Percentiles rank a stretch among this genome's conserved stretches.
phyloP scores from a whole-genome alignment of 257 asterid genomes.

The Solanum tacnaense region DNA sequence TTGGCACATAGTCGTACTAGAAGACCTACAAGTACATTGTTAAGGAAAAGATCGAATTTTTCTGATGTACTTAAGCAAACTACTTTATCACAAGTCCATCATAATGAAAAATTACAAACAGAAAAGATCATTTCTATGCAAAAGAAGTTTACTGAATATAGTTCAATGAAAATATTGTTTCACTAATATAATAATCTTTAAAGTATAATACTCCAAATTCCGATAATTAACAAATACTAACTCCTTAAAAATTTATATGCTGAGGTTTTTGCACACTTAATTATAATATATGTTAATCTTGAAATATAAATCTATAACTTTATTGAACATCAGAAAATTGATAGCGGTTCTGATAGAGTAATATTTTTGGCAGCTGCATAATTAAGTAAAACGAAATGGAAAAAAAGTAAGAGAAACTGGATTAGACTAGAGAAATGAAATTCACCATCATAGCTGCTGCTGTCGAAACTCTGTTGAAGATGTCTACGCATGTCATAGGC shows the following conservation, averaged over 20 bases:
- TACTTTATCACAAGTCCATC: not conserved
- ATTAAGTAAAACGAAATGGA: not conserved
- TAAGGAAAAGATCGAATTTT: not conserved
- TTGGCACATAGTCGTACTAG: not conserved
- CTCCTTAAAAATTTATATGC: not conserved
- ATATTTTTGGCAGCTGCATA: not conserved
- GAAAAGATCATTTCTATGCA: not conserved
- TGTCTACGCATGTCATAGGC: conserved; percentile 89
- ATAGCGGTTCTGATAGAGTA: not conserved
- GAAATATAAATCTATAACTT: not conserved
- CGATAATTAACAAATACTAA: not conserved
- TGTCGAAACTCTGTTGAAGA: conserved; percentile 74
- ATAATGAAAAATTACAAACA: not conserved
- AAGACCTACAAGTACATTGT: not conserved
- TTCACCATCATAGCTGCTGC: conserved; percentile 91
- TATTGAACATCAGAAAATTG: not conserved
- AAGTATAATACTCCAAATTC: not conserved
- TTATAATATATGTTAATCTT: not conserved
- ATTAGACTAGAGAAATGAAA: not conserved
- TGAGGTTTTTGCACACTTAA: not conserved
- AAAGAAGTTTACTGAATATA: not conserved
- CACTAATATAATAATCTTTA: not conserved
- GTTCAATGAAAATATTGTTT: not conserved
- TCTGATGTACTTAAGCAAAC: not conserved
- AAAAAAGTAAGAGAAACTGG: not conserved